These are phyloP conservation scores for Saccharomycopsis babjevae DNA, from an alignment of 805 yeast species.

Conservation along the genomic window DNA sequence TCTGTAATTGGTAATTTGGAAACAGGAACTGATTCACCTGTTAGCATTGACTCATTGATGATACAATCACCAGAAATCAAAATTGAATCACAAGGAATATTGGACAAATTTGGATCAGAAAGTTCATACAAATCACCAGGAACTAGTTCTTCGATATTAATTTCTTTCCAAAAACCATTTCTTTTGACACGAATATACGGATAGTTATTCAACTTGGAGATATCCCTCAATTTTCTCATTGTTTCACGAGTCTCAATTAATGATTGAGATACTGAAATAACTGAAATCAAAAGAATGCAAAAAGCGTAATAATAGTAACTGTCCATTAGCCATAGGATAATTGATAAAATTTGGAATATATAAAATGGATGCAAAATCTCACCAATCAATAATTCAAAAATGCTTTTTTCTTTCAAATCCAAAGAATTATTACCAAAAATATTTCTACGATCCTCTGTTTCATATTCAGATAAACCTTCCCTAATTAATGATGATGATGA, in stretches of 20 bases:
- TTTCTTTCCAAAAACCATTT: slow-evolving; percentile 85
- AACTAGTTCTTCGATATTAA: slow-evolving; percentile 67
- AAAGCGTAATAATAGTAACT: slow-evolving; percentile 88
- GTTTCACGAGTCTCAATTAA: slow-evolving; percentile 78
- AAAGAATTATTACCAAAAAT: slow-evolving; percentile 76
- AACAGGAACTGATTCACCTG: slow-evolving; percentile 98
- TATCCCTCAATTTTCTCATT: slow-evolving; percentile 56
- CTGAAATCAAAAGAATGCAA: slow-evolving; percentile 81
- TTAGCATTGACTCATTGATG: slow-evolving; percentile 94
- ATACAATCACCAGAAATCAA: slow-evolving; percentile 87
- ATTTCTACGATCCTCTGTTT: slow-evolving; percentile 53
- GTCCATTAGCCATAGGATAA: slow-evolving; percentile 85
- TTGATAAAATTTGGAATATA: slow-evolving; percentile 87
- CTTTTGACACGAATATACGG: slow-evolving; percentile 75
- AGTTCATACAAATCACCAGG: slow-evolving; percentile 96
- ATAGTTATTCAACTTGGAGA: slow-evolving; percentile 36
- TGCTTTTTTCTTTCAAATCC: slow-evolving; percentile 64
- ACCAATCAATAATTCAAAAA: slow-evolving; percentile 56
- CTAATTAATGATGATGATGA: slow-evolving; percentile 40
- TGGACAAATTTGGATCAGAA: slow-evolving; percentile 65
- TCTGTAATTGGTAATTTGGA: slow-evolving; percentile 61
- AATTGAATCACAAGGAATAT: slow-evolving; percentile 84
- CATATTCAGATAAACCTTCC: slow-evolving; percentile 59
- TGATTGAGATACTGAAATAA: slow-evolving; percentile 70
- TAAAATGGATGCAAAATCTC: slow-evolving; percentile 95